Evolutionary conservation across 129 eudicot species (phyloP), one percentile per base, ranked within the genome.

Genomic region (Chrysanthemum lavandulifolium): DNA sequence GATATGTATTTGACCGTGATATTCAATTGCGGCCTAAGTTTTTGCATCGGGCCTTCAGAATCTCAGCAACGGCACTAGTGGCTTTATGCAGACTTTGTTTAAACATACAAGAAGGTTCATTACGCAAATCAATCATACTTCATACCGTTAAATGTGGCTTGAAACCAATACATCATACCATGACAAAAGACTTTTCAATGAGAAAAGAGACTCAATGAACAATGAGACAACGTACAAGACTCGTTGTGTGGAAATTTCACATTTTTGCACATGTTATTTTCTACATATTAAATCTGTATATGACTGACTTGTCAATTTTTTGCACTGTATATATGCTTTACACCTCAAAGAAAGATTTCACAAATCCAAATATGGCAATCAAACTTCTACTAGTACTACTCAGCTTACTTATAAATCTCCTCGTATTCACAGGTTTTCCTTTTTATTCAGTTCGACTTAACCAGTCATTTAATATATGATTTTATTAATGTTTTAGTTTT

Each of bases 381-480:
- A 72, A 55, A 55, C 61, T 78, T n/a, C 8, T 56, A 21, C n/a
- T n/a, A n/a, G 23, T 21, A 13, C 50, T 78, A 65, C 33, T 78
- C 18, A 61, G 33, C 51, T 33, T 78, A 45, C 77, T 71, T 18
- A 4, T 65, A 54, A 72, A 33, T 10, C 52, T 71, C 72, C 56
- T 78, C 78, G 10, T 65, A 12, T 13, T 66, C 72, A 72, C 57
- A 71, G 82, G 82, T 78, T 65, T 64, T 15, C 10, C 57, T 31
- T 68, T 53, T 6, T 19, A 12, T 47, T 63, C 15, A 13, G 27
- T 51, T 68, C n/a, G 11, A 5, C 9, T 60, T 60, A 60, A 60
- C 10, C 1, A 25, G 43, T 25, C 65, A 60, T 60, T 60, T 19
- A 10, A 43, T 9, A 67, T 36, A 18, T 3, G 21, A 66, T 15